Evolutionary conservation across 805 yeast species (phyloP), one percentile per base, ranked within the genome.

Genomic region (Komagataella ulmi): DNA sequence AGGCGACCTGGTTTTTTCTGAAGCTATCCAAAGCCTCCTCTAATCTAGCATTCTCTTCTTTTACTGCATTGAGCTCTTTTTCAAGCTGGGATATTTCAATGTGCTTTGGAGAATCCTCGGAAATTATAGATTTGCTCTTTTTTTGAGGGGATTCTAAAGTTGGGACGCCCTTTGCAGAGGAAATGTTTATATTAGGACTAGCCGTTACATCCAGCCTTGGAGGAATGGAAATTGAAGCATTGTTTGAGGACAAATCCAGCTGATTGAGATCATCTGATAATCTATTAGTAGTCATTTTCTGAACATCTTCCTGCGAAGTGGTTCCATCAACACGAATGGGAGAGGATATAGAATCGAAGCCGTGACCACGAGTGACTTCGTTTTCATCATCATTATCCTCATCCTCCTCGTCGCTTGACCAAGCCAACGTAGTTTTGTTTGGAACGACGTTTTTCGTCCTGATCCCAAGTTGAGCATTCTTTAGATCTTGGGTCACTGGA

Each of bases 351-450:
- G 40, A 30, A 30, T 30, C 40, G 6, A 30, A 30, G 14, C 40
- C 40, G 40, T 30, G 40, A 4, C 40, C 40, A 4, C 40, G 12
- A 30, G 40, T 30, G 14, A 46, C n/a, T n/a, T 6, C 24, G 7
- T 24, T 46, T 12, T 46, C 49, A 14, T 48, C 50, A 8, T 55
- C 54, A 1, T 61, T 67, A 7, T 65, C 74, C 1, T 72, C 77
- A 2, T 79, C 87, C 49, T 83, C 93, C 55, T 85, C 95, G 57
- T 85, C 95, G 51, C 89, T 84, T 14, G 91, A 84, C 89, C 96
- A 93, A 3, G 90, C 82, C 62, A 91, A 73, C 46, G 83, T 80
- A 0, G 96, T 87, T 63, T 85, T 88, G 24, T 84, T 77, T 0
- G 97, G 97, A n/a, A 85, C 79, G 3, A 91, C 83, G 3, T 83